Evolutionary conservation across 2,329 filamentous ascomycete genomes (phyloP), one percentile per base, ranked within the genome.

Genomic region (Paracorniculantispora psalliotae): DNA sequence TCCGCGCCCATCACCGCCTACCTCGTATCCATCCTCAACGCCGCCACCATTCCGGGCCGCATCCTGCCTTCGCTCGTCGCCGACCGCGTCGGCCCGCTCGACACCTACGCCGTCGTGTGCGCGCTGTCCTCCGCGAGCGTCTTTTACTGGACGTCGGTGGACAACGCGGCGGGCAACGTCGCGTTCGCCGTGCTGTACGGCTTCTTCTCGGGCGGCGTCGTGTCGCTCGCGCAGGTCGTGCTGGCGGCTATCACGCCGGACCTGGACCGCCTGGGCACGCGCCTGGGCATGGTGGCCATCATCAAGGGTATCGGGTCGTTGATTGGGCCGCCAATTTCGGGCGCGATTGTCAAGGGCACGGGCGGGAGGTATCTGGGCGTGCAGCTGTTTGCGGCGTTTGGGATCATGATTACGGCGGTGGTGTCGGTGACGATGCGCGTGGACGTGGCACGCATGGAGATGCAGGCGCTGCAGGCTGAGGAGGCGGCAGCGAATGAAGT

Each of bases 11-110:
- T 79, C 6, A 73, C 72, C 1, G 68, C 72, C n/a, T 81, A 82
- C 60, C 71, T 82, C 30, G 67, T 83, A 3, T 71, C 81, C 2
- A 76, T 82, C 51, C 73, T 82, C 53, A 83, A 82, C 66, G 79
- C 75, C 1, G 74, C 77, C 0, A 79, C 78, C 0, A 70, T 81
- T 13, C 71, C 79, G 10, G 81, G 81, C 0, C 75, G 81, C 8
- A 69, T 82, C 1, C 64, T 79, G 0, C 79, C 78, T 1, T 75
- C 75, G 3, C 70, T 77, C 7, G 60, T 81, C 4, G 77, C 77
- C 0, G 73, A 76, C 55, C 67, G 65, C 28, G 61, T 77, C 46
- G 78, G 77, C 0, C 9, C 25, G 2, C 62, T 80, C 15, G 73
- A 78, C 57, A 71, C 73, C 1, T 72, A 75, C 61, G 66, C 77